Conservation (phyloP, 106 monocot genomes). For the Acorus calamus region DNA sequence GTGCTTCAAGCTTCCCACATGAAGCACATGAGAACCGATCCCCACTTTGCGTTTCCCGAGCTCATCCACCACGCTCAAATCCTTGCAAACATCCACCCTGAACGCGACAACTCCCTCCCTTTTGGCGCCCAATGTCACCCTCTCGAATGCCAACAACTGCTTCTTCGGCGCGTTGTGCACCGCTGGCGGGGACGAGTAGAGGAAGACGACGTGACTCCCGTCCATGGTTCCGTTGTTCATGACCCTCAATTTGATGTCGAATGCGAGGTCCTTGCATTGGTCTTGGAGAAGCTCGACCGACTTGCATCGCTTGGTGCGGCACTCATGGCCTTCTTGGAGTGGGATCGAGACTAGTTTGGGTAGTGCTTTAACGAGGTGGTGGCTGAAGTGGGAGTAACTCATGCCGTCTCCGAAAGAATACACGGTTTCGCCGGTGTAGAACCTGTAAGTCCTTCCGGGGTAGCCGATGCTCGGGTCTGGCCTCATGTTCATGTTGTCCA, state of each 20-base stretch:
- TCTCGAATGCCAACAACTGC: slow-evolving; percentile 82
- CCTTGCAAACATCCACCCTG: slow-evolving; percentile 77
- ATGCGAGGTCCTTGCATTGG: slow-evolving; percentile 32
- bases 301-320: slow-evolving; percentile 35
- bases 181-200: slow-evolving; percentile 66
- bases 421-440: slow-evolving; percentile 78
- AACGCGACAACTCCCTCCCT: slow-evolving; percentile 46
- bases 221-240: slow-evolving; percentile 35
- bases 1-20: slow-evolving; percentile 81
- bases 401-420: slow-evolving; percentile 82
- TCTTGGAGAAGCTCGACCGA: slow-evolving; percentile 39
- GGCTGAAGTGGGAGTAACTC: slow-evolving; percentile 58
- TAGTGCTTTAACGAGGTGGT: slow-evolving; percentile 39
- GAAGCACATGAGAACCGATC: slow-evolving; percentile 67
- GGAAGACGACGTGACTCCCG: slow-evolving; percentile 66
- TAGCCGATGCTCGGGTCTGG: slow-evolving; percentile 54
- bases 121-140: slow-evolving; percentile 34
- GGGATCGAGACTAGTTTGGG: slow-evolving; percentile 46
- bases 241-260: slow-evolving; percentile 52
- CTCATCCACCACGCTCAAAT: slow-evolving; percentile 81
- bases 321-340: slow-evolving; percentile 43
- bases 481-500: slow-evolving; percentile 95
- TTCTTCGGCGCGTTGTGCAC: slow-evolving; percentile 66
- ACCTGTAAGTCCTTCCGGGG: slow-evolving; percentile 87
- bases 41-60: slow-evolving; percentile 59